Base-by-base conservation (phyloP, 1,284 basidiomycete species). In the Naganishia liquefaciens region DNA sequence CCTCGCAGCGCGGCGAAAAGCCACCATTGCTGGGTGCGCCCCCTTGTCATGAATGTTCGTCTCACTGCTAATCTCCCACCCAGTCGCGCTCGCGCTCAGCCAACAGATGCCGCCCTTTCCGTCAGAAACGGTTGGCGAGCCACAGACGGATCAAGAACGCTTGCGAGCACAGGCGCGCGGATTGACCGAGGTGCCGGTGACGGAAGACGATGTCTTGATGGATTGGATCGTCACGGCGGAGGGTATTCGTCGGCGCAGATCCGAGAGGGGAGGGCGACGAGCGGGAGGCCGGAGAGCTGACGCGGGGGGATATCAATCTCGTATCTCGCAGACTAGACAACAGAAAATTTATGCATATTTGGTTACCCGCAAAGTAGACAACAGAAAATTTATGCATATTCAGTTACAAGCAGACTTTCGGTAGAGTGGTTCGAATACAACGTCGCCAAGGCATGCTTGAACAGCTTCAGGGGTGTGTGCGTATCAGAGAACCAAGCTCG, bases 31-130 rank as follows among this genome's bases (percentile, higher is more conserved):
- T 79, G 1, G 69, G 78, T 77, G 39, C 57, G 72, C 17, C 27
- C 17, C 2, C 21, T 13, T 2, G 13, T 28, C 27, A 7, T 37
- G 17, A 50, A n/a, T 10, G 19, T 43, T 28, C 33, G 27, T 30
- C 6, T 37, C 15, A 21, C 13, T n/a, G 23, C 51, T 42, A 23
- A 42, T 28, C 37, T 40, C 44, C 5, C 33, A 44, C 4, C 10
- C 65, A 79, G 78, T 78, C 30, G 78, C 76, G 1, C 70, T 79
- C 13, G 75, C 76, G 1, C 69, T 79, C 17, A 54, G 64, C 3
- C 71, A 75, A 3, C 78, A 79, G 67, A 62, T 78, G 3, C 57
- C 50, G 2, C 57, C 57, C 33, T 64, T 78, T 23, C 33, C 33
- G 33, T 37, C 33, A 37, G 68, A 9, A 21, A 23, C 46, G 11